Conservation (phyloP, 768 basidiomycete species). For the Mrakia frigida region DNA sequence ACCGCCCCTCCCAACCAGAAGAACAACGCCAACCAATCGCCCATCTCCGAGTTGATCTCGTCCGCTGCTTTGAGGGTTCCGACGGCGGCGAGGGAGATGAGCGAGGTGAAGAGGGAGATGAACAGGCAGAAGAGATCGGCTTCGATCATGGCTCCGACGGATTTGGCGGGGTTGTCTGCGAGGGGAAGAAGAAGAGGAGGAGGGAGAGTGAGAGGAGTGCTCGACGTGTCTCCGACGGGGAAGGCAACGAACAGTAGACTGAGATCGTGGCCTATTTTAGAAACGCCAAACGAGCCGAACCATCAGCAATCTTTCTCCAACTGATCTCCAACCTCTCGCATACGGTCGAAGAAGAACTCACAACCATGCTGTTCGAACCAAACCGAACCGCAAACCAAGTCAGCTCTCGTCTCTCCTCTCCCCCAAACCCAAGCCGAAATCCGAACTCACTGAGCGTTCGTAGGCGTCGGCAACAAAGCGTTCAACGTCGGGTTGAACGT, state of each 20-base stretch:
- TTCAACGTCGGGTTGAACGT: slow-evolving; percentile 79
- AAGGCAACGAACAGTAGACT: slow-evolving; percentile 45
- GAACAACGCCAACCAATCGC: slow-evolving; percentile 59
- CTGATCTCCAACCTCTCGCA: background rate
- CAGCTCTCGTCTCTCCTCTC: background rate
- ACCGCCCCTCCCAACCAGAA: slow-evolving; percentile 79
- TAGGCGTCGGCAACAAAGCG: slow-evolving; percentile 49
- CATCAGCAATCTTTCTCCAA: background rate
- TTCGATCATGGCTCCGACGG: slow-evolving; percentile 85
- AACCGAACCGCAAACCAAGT: background rate
- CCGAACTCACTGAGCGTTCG: slow-evolving; percentile 21
- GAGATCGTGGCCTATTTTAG: slow-evolving; percentile 53
- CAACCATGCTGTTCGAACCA: slow-evolving; percentile 53
- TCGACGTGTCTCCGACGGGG: no score
- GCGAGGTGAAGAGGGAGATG: slow-evolving; percentile 57
- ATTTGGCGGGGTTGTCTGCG: slow-evolving; percentile 56
- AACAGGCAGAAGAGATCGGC: slow-evolving; percentile 71
- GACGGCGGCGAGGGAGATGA: slow-evolving; percentile 71
- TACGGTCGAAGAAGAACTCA: background rate
- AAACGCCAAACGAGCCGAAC: background rate
- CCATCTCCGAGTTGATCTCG: slow-evolving; percentile 55
- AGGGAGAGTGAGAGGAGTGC: background rate
- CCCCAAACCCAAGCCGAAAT: background rate
- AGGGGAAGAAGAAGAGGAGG: background rate
- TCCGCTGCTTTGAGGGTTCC: slow-evolving; percentile 57